Evolutionary conservation across 176 grass and related monocot genomes (phyloP).

Genomic region (Carex myosuroides): DNA sequence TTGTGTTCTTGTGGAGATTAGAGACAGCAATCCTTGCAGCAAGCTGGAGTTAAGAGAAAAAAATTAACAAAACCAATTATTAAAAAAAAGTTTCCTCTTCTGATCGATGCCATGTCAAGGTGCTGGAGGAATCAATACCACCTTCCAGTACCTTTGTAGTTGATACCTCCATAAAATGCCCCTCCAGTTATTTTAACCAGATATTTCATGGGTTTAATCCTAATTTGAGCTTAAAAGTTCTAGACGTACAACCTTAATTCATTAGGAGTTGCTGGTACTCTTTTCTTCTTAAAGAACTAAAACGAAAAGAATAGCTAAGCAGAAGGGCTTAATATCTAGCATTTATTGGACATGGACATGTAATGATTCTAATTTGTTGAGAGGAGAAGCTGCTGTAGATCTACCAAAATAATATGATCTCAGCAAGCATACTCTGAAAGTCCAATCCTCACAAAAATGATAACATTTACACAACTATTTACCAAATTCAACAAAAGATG

Average conservation of each 20-base stretch:
- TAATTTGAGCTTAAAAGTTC: background rate
- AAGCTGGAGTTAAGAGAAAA: constrained; percentile 32
- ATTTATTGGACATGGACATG: background rate
- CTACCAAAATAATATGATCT: background rate
- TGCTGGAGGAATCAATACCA: background rate
- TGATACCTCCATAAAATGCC: background rate
- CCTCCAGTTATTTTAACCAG: background rate
- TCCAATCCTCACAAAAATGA: background rate
- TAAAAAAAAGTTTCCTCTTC: background rate
- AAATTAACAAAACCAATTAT: background rate
- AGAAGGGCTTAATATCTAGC: background rate
- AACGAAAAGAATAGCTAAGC: background rate
- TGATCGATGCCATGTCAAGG: background rate
- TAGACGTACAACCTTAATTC: background rate
- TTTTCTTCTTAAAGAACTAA: background rate
- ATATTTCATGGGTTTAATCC: background rate
- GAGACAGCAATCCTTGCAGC: constrained; percentile 92
- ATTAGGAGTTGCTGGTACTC: background rate
- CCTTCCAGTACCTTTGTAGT: background rate
- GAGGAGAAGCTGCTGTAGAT: background rate
- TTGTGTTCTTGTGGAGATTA: constrained; percentile 96
- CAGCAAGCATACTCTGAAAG: background rate
- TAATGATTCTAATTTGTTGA: background rate
- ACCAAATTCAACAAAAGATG: background rate
- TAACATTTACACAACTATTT: background rate